Percentiles rank a stretch among this genome's conserved stretches.
Evolutionary conservation across 106 monocot genomes (phyloP).

Genomic region (Agapanthus africanus): DNA sequence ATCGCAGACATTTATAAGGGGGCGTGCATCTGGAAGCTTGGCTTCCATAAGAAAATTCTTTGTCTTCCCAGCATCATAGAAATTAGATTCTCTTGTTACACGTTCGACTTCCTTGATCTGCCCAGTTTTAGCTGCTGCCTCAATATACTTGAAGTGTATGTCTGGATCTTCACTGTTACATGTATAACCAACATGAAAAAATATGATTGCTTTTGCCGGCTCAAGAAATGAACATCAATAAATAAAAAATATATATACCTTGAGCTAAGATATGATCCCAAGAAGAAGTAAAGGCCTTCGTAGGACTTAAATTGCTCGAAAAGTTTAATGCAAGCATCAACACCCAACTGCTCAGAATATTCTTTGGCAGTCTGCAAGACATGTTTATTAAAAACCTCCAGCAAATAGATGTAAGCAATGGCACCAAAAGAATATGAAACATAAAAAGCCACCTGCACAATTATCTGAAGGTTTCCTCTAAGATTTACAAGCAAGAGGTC

Average conservation of each 20-base stretch:
- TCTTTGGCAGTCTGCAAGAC: conserved; percentile 80
- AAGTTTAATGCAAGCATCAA: conserved; percentile 37
- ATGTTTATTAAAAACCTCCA: conserved; percentile 7
- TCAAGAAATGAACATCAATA: conserved; percentile 15
- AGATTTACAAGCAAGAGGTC: conserved; percentile 91
- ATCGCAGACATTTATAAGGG: conserved; percentile 92
- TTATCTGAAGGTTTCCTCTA: conserved; percentile 97
- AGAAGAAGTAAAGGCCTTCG: conserved; percentile 59
- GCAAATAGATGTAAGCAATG: background rate
- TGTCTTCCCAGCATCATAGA: conserved; percentile 92
- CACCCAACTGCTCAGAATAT: conserved; percentile 90
- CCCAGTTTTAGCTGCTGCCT: conserved; percentile 96
- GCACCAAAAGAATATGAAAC: conserved; percentile 1
- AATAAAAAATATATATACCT: conserved; percentile 42
- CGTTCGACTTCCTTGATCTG: conserved; percentile 97
- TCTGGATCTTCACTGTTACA: conserved; percentile 90
- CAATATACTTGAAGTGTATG: conserved; percentile 97
- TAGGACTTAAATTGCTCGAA: conserved; percentile 28
- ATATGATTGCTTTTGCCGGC: conserved; percentile 21
- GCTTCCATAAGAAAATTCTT: conserved; percentile 99
- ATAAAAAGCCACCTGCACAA: conserved; percentile 61
- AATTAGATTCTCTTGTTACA: conserved; percentile 94
- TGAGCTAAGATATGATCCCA: conserved; percentile 92
- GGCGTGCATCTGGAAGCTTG: conserved; percentile 95
- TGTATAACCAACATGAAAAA: conserved; percentile 11